Base-by-base conservation (phyloP, 768 basidiomycete species). In the Thelephora ganbajun region DNA sequence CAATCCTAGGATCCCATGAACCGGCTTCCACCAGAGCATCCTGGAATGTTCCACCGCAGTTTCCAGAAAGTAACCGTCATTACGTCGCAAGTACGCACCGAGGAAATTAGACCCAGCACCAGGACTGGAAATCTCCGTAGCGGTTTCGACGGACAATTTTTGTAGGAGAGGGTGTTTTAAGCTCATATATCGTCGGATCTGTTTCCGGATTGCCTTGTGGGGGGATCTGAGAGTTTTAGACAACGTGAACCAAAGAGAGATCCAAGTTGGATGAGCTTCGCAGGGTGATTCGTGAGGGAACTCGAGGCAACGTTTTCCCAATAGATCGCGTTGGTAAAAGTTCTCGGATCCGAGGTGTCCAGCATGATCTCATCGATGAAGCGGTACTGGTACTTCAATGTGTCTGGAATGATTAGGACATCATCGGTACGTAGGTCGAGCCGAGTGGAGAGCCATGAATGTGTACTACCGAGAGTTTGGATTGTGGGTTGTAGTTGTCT, bases 221-320 rank as follows among this genome's bases (percentile, higher is more conserved):
- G 56, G 7, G 56, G 53, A 23, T 65, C 55, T 18, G 63, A 67
- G 0, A 86, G 66, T 19, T 72, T 69, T 2, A 89, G 63, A 7
- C 88, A 73, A 2, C 78, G 77, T 1, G 83, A 80, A 4, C 84
- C 85, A 61, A 89, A 89, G 1, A 89, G 69, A 0, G 80, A 79
- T 7, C 87, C 87, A 12, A 90, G 56, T 48, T 81, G 76, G 13
- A 91, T 56, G 23, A 89, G 70, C 9, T 69, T 74, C 49, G 75
- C 65, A 3, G 56, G 54, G 16, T 64, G 58, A 23, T 56, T 46
- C 3, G 63, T 64, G n/a, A 79, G 66, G 1, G 65, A 57, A 12
- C 61, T 63, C 43, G 76, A 69, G 49, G 67, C 63, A 26, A 79
- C 57, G 39, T 63, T 59, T 47, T 69, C 61, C 39, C 9, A 14